Base-by-base conservation (phyloP, 2,329 filamentous ascomycete species). In the Bipolaris zeicola region DNA sequence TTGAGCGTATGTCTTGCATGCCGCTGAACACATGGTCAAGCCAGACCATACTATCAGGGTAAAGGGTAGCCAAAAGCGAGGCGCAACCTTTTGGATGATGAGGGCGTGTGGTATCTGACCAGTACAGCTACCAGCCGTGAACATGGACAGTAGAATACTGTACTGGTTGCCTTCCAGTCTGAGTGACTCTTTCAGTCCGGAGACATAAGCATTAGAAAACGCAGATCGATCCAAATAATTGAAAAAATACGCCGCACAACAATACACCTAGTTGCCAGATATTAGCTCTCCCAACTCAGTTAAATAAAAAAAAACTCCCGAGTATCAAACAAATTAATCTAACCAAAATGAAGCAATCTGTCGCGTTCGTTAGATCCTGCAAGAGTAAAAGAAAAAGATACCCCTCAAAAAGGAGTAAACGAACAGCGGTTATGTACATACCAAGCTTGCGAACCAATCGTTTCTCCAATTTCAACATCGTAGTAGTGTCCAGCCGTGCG, bases 191-290 rank as follows among this genome's bases (percentile, higher is more conserved):
- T 71, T 68, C 16, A 70, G 44, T 5, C 69, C 69, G 0, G 68
- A 68, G 1, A 72, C 68, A 60, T 72, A 72, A 14, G 68, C 69
- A 65, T 72, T 72, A 20, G 68, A 62, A 33, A 72, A 71, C 6
- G 69, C 66, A 39, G 39, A 65, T 43, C 57, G 36, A 64, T 68
- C 69, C 18, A 72, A 53, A 44, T 72, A 72, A 18, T 72, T 72
- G 61, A 72, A 71, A n/a, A 71, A 72, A 50, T 71, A 72, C 14
- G 66, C 67, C 22, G 67, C 62, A 46, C 69, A 72, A 42, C 67
- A 72, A 46, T 72, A 72, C 20, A 69, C 67, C 51, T 56, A 3
- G 24, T 1, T 1, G 1, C 5, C 5, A 14, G 0, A 6, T 10
- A 20, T 56, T 2, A 56, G 18, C 24, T 22, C 24, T 22, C 13